Base-by-base conservation (phyloP, 139 green algal genomes). In the Prasinococcaceae sp. region DNA sequence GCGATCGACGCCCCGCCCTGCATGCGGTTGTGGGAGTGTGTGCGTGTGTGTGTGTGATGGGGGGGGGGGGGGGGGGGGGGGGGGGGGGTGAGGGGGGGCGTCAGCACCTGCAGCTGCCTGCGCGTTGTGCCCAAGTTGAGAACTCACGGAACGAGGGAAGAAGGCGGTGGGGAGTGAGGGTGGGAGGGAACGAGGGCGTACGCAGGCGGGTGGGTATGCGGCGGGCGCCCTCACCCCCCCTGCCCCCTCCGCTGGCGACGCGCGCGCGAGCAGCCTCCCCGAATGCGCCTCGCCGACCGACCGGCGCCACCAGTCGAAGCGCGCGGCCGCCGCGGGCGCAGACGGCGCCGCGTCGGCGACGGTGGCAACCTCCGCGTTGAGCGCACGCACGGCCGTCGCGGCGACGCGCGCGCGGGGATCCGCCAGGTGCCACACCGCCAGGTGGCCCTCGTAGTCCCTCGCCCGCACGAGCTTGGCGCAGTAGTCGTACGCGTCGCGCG, bases 371-470 rank as follows among this genome's bases (percentile, higher is more conserved):
- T 60, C 52, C 19, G 23, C 26, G 28, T 60, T 60, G 19, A 60
- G 41, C 25, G 52, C 52, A 26, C 52, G n/a, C 9, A 60, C 1
- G 14, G 52, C 52, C 6, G 50, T 30, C 52, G 52, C 38, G 2
- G 19, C 39, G 16, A 20, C 20, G 20, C 30, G 8, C 2, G 2
- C 2, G 3, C 6, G n/a, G 17, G 39, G 23, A 23, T 51, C 25
- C 25, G 38, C 26, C 25, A 51, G 23, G 19, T 38, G 43, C 39
- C 52, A 60, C n/a, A n/a, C n/a, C n/a, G n/a, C n/a, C 14, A 60
- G 41, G 28, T 60, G 50, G 4, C 19, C 33, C 24, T 60, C 52
- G 41, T 60, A 60, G 28, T 60, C 52, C 12, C 30, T 4, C 5
- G 2, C n/a, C 9, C 49, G 49, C 6, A 47, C 33, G 2, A 29